phyloP scores from a whole-genome alignment of 352 stramenopile genomes.

The Blastocystis sp. region DNA sequence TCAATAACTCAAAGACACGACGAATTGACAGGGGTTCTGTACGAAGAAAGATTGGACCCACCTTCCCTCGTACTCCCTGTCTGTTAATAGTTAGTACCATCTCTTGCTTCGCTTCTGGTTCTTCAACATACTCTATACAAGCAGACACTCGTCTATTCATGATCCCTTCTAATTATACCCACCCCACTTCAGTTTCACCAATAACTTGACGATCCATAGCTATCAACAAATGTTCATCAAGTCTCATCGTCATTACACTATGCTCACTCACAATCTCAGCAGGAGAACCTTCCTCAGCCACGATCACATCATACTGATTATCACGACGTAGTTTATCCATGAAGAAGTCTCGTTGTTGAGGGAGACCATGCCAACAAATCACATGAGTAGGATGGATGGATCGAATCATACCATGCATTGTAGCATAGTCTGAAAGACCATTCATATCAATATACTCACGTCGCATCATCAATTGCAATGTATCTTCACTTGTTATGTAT shows the following conservation, averaged over 20 bases:
- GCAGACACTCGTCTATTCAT: not conserved
- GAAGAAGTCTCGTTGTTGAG: slow-evolving; percentile 19
- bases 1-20: not conserved
- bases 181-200: slow-evolving; percentile 30
- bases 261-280: slow-evolving; percentile 23
- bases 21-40: not conserved
- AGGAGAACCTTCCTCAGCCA: not conserved
- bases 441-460: slow-evolving; percentile 43
- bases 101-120: not conserved
- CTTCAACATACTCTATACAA: not conserved
- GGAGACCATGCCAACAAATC: slow-evolving; percentile 26
- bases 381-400: slow-evolving; percentile 1
- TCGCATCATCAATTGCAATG: not conserved
- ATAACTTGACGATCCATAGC: not conserved
- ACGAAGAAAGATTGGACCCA: slow-evolving; percentile 1
- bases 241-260: slow-evolving; percentile 14
- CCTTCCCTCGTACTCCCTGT: not conserved
- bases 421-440: slow-evolving; percentile 20
- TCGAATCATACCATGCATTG: not conserved
- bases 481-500: not conserved
- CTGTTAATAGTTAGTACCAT: not conserved
- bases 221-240: slow-evolving; percentile 3
- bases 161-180: not conserved
- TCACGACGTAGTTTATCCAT: not conserved
- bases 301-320: not conserved